phyloP scores from a whole-genome alignment of 2,329 filamentous ascomycete genomes.

The Penicillium brasilianum region DNA sequence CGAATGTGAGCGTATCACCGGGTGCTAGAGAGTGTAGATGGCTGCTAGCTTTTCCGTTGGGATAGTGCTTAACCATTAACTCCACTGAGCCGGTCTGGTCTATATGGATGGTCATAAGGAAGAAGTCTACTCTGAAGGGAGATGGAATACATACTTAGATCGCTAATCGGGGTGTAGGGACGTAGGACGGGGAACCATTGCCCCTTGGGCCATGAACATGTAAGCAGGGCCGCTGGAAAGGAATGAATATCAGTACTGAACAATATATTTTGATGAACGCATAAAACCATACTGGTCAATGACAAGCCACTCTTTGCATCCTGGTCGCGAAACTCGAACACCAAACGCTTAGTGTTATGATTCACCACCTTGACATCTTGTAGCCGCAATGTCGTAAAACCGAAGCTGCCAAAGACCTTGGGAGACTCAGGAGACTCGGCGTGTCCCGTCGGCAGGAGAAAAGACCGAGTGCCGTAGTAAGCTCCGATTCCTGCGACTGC shows the following conservation, averaged over 20 bases:
- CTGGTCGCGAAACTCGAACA: slow-evolving; percentile 60
- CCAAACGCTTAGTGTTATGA: slow-evolving; percentile 63
- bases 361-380: slow-evolving; percentile 39
- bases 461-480: slow-evolving; percentile 15
- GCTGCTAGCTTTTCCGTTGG: slow-evolving; percentile 65
- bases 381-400: slow-evolving; percentile 10
- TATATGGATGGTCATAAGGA: slow-evolving; percentile 30
- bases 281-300: slow-evolving; percentile 52
- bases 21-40: slow-evolving; percentile 70
- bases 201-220: slow-evolving; percentile 63
- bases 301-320: slow-evolving; percentile 56
- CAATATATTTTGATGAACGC: background rate
- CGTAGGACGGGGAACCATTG: slow-evolving; percentile 64
- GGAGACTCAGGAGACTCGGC: slow-evolving; percentile 15
- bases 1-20: slow-evolving; percentile 65
- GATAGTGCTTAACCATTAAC: slow-evolving; percentile 71
- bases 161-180: slow-evolving; percentile 69
- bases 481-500: slow-evolving; percentile 13
- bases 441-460: slow-evolving; percentile 10
- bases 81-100: slow-evolving; percentile 65
- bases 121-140: slow-evolving; percentile 1
- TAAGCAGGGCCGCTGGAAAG: slow-evolving; percentile 60
- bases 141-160: slow-evolving; percentile 48
- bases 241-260: slow-evolving; percentile 7
- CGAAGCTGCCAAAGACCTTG: slow-evolving; percentile 17